Evolutionary conservation across 1,139 yeast species (phyloP).

Genomic region (Kodamaea sp.): DNA sequence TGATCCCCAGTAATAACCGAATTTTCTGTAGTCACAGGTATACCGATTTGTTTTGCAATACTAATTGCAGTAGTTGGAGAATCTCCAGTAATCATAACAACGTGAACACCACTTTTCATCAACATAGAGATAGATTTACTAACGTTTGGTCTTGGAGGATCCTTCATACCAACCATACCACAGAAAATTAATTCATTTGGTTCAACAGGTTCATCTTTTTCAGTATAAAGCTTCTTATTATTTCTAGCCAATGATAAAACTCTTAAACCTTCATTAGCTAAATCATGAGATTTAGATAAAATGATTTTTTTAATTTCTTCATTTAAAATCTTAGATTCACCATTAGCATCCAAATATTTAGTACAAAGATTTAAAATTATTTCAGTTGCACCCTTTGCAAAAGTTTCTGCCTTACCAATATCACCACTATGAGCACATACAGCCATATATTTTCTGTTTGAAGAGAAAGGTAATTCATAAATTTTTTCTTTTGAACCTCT

Average conservation of each 20-base stretch:
- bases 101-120: constrained; percentile 89
- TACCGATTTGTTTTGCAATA: constrained; percentile 89
- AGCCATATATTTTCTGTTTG: constrained; percentile 86
- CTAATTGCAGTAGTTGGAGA: constrained; percentile 88
- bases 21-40: constrained; percentile 66
- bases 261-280: constrained; percentile 84
- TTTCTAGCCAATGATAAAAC: constrained; percentile 76
- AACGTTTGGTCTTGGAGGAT: constrained; percentile 91
- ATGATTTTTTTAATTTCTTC: constrained; percentile 46
- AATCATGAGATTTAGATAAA: constrained; percentile 50
- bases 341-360: constrained; percentile 55
- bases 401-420: constrained; percentile 51
- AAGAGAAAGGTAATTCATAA: constrained; percentile 80
- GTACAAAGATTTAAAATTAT: constrained; percentile 62
- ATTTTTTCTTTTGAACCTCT: constrained; percentile 58
- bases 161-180: constrained; percentile 92
- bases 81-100: constrained; percentile 97
- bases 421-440: constrained; percentile 64
- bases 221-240: constrained; percentile 26
- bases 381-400: constrained; percentile 89
- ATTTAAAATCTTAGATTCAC: constrained; percentile 51
- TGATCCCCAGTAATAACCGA: constrained; percentile 82
- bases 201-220: constrained; percentile 24
- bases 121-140: constrained; percentile 65
- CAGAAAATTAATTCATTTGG: constrained; percentile 66